A percentile compares a stretch with the other conserved stretches of the same genome.
These are phyloP conservation scores for Metschnikowia henanensis DNA, from an alignment of 805 yeast species.

Conservation along the genomic window DNA sequence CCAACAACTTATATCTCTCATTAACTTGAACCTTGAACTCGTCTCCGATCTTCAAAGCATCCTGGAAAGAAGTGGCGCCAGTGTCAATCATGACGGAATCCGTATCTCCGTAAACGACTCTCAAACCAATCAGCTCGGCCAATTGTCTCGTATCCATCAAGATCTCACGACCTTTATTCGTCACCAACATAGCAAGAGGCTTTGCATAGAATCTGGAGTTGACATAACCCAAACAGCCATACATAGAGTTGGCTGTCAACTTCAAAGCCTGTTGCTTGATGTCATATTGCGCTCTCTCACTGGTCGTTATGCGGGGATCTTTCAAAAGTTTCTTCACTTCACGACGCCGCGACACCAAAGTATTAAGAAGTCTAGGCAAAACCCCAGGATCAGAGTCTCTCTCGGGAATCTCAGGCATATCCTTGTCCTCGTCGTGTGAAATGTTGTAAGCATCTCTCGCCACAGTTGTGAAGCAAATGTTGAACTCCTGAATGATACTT, in stretches of 20 bases:
- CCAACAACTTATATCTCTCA: constrained; percentile 82
- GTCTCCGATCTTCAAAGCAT: constrained; percentile 81
- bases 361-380: constrained; percentile 78
- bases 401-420: constrained; percentile 68
- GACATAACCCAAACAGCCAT: constrained; percentile 95
- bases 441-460: constrained; percentile 54
- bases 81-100: constrained; percentile 99
- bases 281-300: constrained; percentile 82
- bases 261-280: constrained; percentile 95
- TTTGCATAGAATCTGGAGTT: constrained; percentile 93
- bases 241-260: constrained; percentile 98
- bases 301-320: constrained; percentile 60
- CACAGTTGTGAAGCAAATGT: constrained; percentile 96
- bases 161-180: constrained; percentile 94
- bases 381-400: constrained; percentile 68
- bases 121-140: constrained; percentile 79
- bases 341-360: constrained; percentile 86
- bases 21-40: constrained; percentile 84
- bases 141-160: constrained; percentile 89
- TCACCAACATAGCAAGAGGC: constrained; percentile 93
- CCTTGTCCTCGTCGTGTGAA: constrained; percentile 52
- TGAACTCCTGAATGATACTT: constrained; percentile 94
- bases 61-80: constrained; percentile 63
- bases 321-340: constrained; percentile 88
- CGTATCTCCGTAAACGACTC: constrained; percentile 97